Base-by-base conservation (phyloP, 768 basidiomycete species). In the Saitozyma sp. region DNA sequence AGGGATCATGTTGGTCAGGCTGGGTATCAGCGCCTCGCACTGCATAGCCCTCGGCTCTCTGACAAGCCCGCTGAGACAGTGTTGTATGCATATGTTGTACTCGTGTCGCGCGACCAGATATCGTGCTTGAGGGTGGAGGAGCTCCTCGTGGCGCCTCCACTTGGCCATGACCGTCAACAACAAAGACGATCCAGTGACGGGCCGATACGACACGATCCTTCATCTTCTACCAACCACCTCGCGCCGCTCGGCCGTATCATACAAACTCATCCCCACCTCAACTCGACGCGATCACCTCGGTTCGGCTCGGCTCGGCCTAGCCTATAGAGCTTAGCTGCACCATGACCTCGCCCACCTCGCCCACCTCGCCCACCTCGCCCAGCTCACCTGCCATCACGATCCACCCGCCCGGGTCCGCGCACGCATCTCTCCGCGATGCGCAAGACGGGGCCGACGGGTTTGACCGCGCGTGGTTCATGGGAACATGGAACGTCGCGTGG, bases 401-500 rank as follows among this genome's bases (percentile, higher is more conserved):
- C 19, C 67, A 76, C 49, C 51, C 61, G 8, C 74, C 74, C 9
- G 59, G 57, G 5, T 73, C 74, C 0, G n/a, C 56, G 29, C 65
- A 76, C 56, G 60, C 71, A 11, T 69, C 71, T n/a, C 61, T 76
- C 8, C 11, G 9, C 38, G 54, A 16, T 42, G 54, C 14, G 13
- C 52, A 63, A 37, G 67, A 68, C 43, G 59, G 51, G 4, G 48
- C 60, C 8, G 63, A 61, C 3, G 66, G 63, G 2, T 73, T 76
- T 50, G 70, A 73, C 40, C 54, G 68, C 43, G 59, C 50, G 14
- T 71, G 70, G 65, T 72, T 79, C 48, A 76, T 79, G 74, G 78
- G 78, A 37, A 66, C 59, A 40, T 79, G 81, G 81, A 69, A 79
- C 50, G 81, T 82, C 10, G 76, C 74, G 2, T 79, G 80, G 70